Evolutionary conservation across 129 eudicot genomes (phyloP).

Genomic region (Logfia minima): DNA sequence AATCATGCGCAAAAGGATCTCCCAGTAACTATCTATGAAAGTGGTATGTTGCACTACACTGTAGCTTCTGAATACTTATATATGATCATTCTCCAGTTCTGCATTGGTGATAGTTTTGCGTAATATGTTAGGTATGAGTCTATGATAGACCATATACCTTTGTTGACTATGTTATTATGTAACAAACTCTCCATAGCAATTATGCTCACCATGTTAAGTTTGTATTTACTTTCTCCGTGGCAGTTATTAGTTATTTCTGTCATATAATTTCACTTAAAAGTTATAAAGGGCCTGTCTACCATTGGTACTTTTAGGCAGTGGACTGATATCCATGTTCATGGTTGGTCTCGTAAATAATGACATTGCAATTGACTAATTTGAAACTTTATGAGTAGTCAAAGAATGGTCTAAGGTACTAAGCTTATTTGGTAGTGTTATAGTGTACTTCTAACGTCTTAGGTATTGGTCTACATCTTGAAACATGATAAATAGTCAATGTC

Average conservation of each 20-base stretch:
- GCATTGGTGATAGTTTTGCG: neutral
- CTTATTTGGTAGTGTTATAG: too few relatives aligned
- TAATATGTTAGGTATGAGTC: neutral
- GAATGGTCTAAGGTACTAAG: neutral
- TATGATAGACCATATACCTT: neutral
- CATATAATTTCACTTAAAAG: constrained; percentile 4
- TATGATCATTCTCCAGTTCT: neutral
- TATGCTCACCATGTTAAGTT: neutral
- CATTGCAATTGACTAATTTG: constrained; percentile 7
- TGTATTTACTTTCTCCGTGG: neutral
- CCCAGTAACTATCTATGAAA: constrained; percentile 81
- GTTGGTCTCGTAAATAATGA: neutral
- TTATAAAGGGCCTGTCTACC: neutral
- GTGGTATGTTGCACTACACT: constrained; percentile 54
- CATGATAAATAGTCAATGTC: too few relatives aligned
- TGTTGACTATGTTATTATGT: neutral
- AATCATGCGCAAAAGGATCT: constrained; percentile 95
- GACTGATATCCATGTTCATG: neutral
- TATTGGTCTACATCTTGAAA: too few relatives aligned
- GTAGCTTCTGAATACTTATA: neutral
- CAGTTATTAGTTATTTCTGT: neutral
- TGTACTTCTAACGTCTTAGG: too few relatives aligned
- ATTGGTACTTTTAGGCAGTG: neutral
- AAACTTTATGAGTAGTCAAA: neutral
- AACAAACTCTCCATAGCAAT: neutral